These are phyloP conservation scores for Psilocybe subaeruginosa DNA, from an alignment of 768 basidiomycete genomes.

Conservation along the genomic window DNA sequence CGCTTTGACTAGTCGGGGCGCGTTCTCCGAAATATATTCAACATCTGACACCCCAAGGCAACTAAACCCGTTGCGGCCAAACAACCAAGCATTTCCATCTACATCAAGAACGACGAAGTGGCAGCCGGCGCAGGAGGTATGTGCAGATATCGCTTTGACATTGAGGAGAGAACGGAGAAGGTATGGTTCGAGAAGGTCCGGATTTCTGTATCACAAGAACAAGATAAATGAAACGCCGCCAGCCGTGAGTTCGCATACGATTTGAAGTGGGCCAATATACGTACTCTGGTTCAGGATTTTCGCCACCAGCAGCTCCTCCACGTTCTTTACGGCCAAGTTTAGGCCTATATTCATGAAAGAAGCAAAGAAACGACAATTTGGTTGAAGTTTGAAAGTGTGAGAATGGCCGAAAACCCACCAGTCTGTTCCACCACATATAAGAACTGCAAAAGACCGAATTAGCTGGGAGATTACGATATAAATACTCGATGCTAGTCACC, in stretches of 20 bases:
- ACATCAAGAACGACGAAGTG: conserved; percentile 77
- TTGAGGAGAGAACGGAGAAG: conserved; percentile 89
- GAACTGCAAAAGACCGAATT: conserved; percentile 47
- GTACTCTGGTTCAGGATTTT: conserved; percentile 42
- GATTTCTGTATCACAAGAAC: conserved; percentile 41
- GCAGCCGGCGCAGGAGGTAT: conserved; percentile 76
- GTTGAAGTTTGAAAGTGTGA: conserved; percentile 29
- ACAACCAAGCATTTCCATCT: conserved; percentile 85
- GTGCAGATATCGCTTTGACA: conserved; percentile 70
- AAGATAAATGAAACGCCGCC: not conserved
- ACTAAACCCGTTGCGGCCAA: conserved; percentile 80
- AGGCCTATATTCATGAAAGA: conserved; percentile 49
- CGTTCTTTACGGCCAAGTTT: conserved; percentile 79
- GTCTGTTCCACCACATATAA: conserved; percentile 87
- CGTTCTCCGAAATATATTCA: conserved; percentile 73
- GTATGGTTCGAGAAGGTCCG: conserved; percentile 87
- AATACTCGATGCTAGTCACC: conserved; percentile 24
- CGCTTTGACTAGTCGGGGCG: conserved; percentile 65
- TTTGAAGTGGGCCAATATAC: conserved; percentile 22
- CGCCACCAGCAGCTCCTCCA: conserved; percentile 45
- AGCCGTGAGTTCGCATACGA: conserved; percentile 7
- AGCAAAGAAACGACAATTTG: conserved; percentile 19
- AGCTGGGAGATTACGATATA: conserved; percentile 19
- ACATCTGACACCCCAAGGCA: conserved; percentile 63
- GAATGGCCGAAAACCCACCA: conserved; percentile 61